Evolutionary conservation across 371 early-diverging fungal species (phyloP).

Genomic region (Apophysomyces elegans): DNA sequence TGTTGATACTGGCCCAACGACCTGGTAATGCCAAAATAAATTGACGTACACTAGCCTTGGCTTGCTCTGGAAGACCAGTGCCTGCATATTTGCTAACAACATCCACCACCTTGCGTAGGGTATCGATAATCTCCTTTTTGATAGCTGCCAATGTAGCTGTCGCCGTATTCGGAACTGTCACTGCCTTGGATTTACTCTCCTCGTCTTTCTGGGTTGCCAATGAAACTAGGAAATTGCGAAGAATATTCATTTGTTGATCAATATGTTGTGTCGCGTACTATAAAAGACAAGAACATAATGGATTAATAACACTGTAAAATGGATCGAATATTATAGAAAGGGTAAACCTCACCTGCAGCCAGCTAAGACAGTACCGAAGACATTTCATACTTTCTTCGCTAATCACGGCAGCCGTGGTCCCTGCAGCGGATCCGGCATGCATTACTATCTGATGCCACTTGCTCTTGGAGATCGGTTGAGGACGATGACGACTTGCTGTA

Average conservation of each 20-base stretch:
- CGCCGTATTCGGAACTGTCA: not conserved
- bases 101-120: slow-evolving; percentile 84
- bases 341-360: slow-evolving; percentile 61
- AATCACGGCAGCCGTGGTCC: slow-evolving; percentile 70
- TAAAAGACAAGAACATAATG: not conserved
- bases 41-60: slow-evolving; percentile 77
- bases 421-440: slow-evolving; percentile 65
- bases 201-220: slow-evolving; percentile 37
- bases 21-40: slow-evolving; percentile 82
- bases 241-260: slow-evolving; percentile 71
- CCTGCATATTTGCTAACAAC: slow-evolving; percentile 86
- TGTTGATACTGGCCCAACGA: slow-evolving; percentile 67
- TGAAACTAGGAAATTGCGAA: slow-evolving; percentile 66
- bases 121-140: slow-evolving; percentile 80
- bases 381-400: slow-evolving; percentile 78
- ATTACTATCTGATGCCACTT: slow-evolving; percentile 74
- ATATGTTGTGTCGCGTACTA: slow-evolving; percentile 81
- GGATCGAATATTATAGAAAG: not conserved
- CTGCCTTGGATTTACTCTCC: slow-evolving; percentile 6
- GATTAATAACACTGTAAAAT: not conserved
- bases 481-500: slow-evolving; percentile 11
- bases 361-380: slow-evolving; percentile 76
- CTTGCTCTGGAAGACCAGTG: slow-evolving; percentile 78
- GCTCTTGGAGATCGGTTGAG: slow-evolving; percentile 21
- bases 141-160: slow-evolving; percentile 49